A percentile compares a stretch with the other conserved stretches of the same genome.
Evolutionary conservation across 306 rosid species (phyloP).

Genomic region (Glycyrrhiza uralensis): DNA sequence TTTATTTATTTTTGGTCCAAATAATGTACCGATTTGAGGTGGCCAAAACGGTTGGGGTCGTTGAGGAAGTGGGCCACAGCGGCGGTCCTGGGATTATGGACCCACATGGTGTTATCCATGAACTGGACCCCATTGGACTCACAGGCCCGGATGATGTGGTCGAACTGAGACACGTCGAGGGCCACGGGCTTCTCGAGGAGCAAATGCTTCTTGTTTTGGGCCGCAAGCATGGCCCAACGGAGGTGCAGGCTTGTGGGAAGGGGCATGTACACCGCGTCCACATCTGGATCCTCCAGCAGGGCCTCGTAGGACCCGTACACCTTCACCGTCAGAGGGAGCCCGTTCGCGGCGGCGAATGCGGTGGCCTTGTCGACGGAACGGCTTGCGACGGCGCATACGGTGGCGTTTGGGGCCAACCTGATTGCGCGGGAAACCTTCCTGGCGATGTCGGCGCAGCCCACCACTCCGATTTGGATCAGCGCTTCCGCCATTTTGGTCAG

Average conservation of each 20-base stretch:
- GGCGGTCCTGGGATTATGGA: conserved; percentile 77
- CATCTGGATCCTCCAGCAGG: conserved; percentile 58
- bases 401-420: conserved; percentile 57
- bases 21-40: conserved; percentile 71
- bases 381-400: conserved; percentile 62
- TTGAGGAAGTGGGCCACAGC: conserved; percentile 51
- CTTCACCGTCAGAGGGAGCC: conserved; percentile 46
- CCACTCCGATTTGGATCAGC: conserved; percentile 60
- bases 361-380: conserved; percentile 70
- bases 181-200: conserved; percentile 87
- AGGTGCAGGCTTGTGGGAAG: conserved; percentile 71
- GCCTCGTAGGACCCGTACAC: conserved; percentile 74
- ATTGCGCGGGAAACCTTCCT: conserved; percentile 77
- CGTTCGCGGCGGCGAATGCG: conserved; percentile 60
- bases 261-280: conserved; percentile 81
- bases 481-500: conserved; percentile 32
- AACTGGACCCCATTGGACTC: conserved; percentile 77
- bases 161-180: conserved; percentile 58
- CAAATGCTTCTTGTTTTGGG: conserved; percentile 74
- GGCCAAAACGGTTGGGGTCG: conserved; percentile 58
- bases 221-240: conserved; percentile 73
- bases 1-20: too few relatives aligned
- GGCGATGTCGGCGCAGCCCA: conserved; percentile 85
- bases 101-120: conserved; percentile 94
- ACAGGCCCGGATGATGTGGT: conserved; percentile 51